Evolutionary conservation across 116 monocot genomes (phyloP), one percentile per base, ranked within the genome.

Genomic region (Papilionanthe hybrid): DNA sequence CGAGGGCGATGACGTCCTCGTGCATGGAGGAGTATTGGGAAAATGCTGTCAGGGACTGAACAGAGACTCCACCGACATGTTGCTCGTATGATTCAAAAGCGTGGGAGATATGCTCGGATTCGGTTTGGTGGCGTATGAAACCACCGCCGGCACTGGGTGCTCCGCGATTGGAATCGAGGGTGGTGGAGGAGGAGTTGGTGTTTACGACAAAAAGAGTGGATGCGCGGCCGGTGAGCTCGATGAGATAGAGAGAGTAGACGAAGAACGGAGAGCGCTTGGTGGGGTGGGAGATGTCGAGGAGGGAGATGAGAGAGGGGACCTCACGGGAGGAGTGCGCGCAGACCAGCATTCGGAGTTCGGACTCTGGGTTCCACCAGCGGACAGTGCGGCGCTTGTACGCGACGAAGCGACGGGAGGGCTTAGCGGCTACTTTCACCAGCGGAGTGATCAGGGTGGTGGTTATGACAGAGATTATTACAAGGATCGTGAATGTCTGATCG

Each of bases 161-260:
- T 2, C 22, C 75, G 44, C 37, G 42, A 42, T 42, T 41, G 72
- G 32, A 42, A n/a, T 65, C 65, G 48, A 45, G 79, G 68, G 43
- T 37, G 56, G 27, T 17, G 42, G 4, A 5, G 69, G 77, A 9
- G 5, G 47, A 17, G 22, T 74, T 41, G 11, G 68, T 77, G 41
- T 77, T 77, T 49, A 78, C 56, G 80, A 85, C 81, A 55, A 88
- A 78, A 23, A 88, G 78, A 56, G 85, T 79, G 42, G 88, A 81
- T 27, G 88, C 77, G n/a, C 88, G 88, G 66, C 83, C 82, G 0
- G 88, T 85, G 74, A 85, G 88, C 83, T 88, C 88, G 75, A 85
- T 77, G 65, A 88, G 85, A 81, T 88, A 85, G 75, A 88, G 85
- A 29, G 88, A 80, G 60, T 83, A 88, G 42, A 85, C 56, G 71